Conservation (phyloP, 305 asterid genomes). For the Fraxinus greggii region DNA sequence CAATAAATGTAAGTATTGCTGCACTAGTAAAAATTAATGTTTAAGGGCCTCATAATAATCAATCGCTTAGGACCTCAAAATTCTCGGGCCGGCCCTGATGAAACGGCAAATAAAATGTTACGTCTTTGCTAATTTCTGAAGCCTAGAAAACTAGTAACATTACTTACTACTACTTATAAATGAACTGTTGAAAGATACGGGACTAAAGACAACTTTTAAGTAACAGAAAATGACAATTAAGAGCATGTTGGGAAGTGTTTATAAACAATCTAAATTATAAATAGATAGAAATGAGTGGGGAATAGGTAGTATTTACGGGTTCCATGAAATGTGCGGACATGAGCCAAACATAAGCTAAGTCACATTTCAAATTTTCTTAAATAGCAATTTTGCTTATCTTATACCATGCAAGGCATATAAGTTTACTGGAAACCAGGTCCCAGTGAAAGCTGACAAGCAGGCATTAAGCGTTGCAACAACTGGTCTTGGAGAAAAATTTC, state of each 20-base stretch:
- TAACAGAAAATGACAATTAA: neutral
- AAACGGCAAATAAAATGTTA: neutral
- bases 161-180: neutral
- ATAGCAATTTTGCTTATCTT: neutral
- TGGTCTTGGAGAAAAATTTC: slow-evolving; percentile 9
- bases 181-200: neutral
- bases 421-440: neutral
- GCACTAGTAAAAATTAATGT: too few relatives aligned
- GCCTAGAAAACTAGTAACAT: neutral
- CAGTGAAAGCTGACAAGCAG: neutral
- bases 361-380: neutral
- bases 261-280: neutral
- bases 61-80: too few relatives aligned
- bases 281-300: neutral
- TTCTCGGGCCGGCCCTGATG: too few relatives aligned
- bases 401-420: slow-evolving; percentile 4
- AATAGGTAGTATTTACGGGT: neutral
- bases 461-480: neutral
- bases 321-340: neutral
- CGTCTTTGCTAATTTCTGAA: neutral
- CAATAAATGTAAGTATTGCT: too few relatives aligned
- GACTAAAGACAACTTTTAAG: neutral
- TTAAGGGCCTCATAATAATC: too few relatives aligned
- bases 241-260: neutral
- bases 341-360: neutral